Evolutionary conservation across 805 yeast species (phyloP), one percentile per base, ranked within the genome.

Genomic region (Barnettozyma populi): DNA sequence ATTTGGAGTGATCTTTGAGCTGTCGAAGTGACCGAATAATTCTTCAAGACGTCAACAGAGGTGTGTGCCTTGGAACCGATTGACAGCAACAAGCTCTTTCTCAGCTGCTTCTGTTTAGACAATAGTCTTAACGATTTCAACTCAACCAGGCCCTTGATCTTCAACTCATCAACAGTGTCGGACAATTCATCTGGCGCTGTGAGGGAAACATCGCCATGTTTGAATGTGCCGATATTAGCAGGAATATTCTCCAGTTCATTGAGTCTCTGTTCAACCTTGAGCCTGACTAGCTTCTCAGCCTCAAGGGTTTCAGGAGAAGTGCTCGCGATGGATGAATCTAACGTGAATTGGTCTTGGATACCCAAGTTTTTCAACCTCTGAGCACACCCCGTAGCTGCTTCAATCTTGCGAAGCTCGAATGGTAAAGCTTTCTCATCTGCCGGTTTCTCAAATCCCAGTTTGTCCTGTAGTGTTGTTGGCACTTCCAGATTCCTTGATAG

Each of bases 1-100:
- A 84, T 71, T 59, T 81, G 81, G 48, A 79, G 75, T 0, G 87
- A 77, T 60, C 95, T 72, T 57, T 82, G 83, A 44, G 88, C 86
- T 39, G 85, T 81, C 55, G 78, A 70, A 2, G 84, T 75, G 43
- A 76, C 70, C 5, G 86, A 76, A 47, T 79, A 73, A 41, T 72
- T 70, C 44, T 74, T 74, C 48, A 84, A 64, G 35, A 68, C 66
- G 6, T 78, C 77, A 49, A 75, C 72, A 45, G 71, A 69, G 53
- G 76, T 76, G 57, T 84, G 84, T 6, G 84, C 75, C 57, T 75
- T 76, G 36, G 75, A 71, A 10, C 83, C 76, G 36, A 75, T 72
- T 39, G 72, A 71, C 25, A 72, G 66, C n/a, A 85, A 63, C 20
- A 86, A 61, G 52, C 72, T 74, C 58, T 82, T 83, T 61, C 88